Conservation (phyloP, 768 basidiomycete species). For the Postia placenta region DNA sequence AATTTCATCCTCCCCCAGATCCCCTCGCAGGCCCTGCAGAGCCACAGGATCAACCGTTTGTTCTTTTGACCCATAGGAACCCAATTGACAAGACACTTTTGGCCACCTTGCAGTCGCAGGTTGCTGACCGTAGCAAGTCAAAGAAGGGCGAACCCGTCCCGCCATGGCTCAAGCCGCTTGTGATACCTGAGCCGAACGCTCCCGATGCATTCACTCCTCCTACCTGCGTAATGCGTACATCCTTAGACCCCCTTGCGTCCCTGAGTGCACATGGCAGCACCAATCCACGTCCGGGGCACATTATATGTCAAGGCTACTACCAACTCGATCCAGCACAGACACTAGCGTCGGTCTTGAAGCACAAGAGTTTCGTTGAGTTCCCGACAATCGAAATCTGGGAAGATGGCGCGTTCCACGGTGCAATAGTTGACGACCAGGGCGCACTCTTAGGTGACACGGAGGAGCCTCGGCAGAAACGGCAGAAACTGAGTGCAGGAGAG, state of each 20-base stretch:
- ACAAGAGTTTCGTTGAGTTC: conserved; percentile 75
- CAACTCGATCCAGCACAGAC: conserved; percentile 46
- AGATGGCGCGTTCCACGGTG: conserved; percentile 50
- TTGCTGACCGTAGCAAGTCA: conserved; percentile 33
- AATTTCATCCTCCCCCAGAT: conserved; percentile 50
- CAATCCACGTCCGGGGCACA: conserved; percentile 15
- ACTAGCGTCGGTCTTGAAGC: conserved; percentile 43
- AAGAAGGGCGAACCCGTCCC: conserved; percentile 43
- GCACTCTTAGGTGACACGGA: conserved; percentile 29
- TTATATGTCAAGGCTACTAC: conserved; percentile 38
- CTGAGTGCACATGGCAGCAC: conserved; percentile 6
- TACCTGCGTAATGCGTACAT: conserved; percentile 54
- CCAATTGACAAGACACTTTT: conserved; percentile 44
- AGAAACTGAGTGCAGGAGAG: conserved; percentile 45
- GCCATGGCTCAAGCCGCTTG: conserved; percentile 50
- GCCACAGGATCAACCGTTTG: conserved; percentile 35
- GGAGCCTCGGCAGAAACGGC: conserved; percentile 43
- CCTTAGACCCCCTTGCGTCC: conserved; percentile 27
- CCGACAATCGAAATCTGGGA: conserved; percentile 79
- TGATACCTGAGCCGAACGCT: conserved; percentile 48
- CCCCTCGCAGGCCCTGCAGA: conserved; percentile 34
- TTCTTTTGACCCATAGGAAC: conserved; percentile 62
- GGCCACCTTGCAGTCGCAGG: conserved; percentile 39
- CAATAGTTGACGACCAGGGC: conserved; percentile 52
- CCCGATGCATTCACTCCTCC: conserved; percentile 51